Percentiles rank a stretch among this genome's conserved stretches.
Conservation (phyloP, 805 yeast genomes). For the Metschnikowia noctiluminum region DNA sequence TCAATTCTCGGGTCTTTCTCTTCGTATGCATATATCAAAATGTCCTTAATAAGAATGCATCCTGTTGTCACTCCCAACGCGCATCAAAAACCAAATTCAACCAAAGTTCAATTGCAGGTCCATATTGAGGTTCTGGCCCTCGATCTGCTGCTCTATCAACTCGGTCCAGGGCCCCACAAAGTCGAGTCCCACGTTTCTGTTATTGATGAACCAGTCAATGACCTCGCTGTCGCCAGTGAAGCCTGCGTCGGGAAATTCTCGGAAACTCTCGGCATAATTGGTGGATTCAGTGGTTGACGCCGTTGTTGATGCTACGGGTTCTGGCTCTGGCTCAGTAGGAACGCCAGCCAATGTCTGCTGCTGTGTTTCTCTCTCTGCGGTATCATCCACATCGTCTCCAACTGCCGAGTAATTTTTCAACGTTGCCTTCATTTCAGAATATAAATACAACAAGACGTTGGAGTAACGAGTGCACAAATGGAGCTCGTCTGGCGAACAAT, state of each 20-base stretch:
- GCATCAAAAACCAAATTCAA: neutral
- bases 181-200: conserved; percentile 35
- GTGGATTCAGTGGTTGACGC: neutral
- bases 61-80: neutral
- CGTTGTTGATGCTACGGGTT: neutral
- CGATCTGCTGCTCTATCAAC: conserved; percentile 66
- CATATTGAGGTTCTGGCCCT: conserved; percentile 15
- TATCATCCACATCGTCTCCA: conserved; percentile 2
- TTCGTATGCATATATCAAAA: no score
- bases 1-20: no score
- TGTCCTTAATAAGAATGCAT: no score
- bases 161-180: conserved; percentile 76
- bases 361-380: no score
- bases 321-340: no score
- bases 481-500: conserved; percentile 85
- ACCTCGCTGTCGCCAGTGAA: conserved; percentile 37
- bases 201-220: conserved; percentile 43
- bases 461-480: conserved; percentile 81
- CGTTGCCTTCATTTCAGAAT: conserved; percentile 65
- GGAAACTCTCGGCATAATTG: neutral
- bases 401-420: conserved; percentile 21
- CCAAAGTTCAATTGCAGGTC: conserved; percentile 8
- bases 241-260: conserved; percentile 17
- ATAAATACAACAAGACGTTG: conserved; percentile 69
- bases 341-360: no score